A percentile compares a stretch with the other conserved stretches of the same genome.
Evolutionary conservation across 1,139 yeast genomes (phyloP).

Genomic region (Nakaseomyces bracarensis): DNA sequence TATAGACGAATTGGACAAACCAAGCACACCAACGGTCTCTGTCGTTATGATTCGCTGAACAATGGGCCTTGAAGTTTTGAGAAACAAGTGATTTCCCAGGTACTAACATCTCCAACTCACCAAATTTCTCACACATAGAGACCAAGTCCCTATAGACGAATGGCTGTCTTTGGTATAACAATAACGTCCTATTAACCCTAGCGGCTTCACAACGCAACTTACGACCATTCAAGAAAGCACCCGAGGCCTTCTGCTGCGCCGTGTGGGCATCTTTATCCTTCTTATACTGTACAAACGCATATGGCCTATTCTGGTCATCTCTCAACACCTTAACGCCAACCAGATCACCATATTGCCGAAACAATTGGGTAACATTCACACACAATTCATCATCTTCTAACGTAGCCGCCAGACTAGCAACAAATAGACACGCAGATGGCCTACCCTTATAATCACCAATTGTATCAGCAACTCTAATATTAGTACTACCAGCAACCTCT

Average conservation of each 20-base stretch:
- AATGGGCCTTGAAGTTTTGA: conserved; percentile 2
- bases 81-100: conserved; percentile 35
- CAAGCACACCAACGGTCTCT: conserved; percentile 41
- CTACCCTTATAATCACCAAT: conserved; percentile 34
- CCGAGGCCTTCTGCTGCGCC: conserved; percentile 66
- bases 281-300: conserved; percentile 85
- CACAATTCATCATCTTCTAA: conserved; percentile 63
- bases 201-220: conserved; percentile 83
- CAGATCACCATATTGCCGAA: conserved; percentile 59
- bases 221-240: conserved; percentile 62
- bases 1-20: conserved; percentile 74
- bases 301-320: conserved; percentile 77
- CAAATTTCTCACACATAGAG: conserved; percentile 43
- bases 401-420: conserved; percentile 63
- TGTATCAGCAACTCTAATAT: not conserved
- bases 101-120: conserved; percentile 64
- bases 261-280: conserved; percentile 59
- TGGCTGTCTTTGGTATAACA: conserved; percentile 34
- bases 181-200: conserved; percentile 78
- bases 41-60: conserved; percentile 5
- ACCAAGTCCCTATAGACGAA: conserved; percentile 32
- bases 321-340: conserved; percentile 77
- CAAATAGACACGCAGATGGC: conserved; percentile 85
- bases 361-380: conserved; percentile 57
- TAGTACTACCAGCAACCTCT: not conserved